These are phyloP conservation scores for Mrakia gelida DNA, from an alignment of 768 basidiomycete genomes.

Conservation along the genomic window DNA sequence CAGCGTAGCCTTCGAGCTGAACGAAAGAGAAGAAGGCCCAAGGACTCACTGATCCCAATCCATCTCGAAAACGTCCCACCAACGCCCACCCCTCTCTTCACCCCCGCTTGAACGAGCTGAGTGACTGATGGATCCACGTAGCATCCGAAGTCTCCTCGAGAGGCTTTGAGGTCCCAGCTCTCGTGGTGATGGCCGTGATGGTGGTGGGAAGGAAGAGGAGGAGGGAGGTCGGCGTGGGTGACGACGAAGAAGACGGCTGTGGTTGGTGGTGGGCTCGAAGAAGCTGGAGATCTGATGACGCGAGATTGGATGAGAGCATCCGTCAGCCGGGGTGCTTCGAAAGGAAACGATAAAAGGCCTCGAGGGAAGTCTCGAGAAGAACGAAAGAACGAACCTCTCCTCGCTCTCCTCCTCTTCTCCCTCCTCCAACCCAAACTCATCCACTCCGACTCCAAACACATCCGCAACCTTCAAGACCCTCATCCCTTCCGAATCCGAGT, in stretches of 20 bases:
- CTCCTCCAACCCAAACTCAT: constrained; percentile 11
- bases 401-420: background rate
- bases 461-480: constrained; percentile 39
- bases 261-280: background rate
- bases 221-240: constrained; percentile 24
- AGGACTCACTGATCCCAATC: constrained; percentile 51
- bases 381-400: background rate
- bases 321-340: too few species aligned
- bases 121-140: constrained; percentile 72
- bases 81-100: constrained; percentile 64
- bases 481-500: constrained; percentile 28
- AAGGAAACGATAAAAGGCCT: background rate
- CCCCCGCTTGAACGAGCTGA: constrained; percentile 70
- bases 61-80: constrained; percentile 52
- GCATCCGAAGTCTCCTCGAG: constrained; percentile 71
- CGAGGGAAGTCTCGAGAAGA: too few species aligned
- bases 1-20: too few species aligned
- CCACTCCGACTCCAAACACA: constrained; percentile 34
- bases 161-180: constrained; percentile 40
- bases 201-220: constrained; percentile 42
- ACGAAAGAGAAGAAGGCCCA: too few species aligned
- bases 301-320: too few species aligned
- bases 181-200: constrained; percentile 36
- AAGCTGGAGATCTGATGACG: background rate
- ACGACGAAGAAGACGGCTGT: constrained; percentile 23